Conservation (phyloP, 805 yeast genomes). For the Yarrowia deformans region DNA sequence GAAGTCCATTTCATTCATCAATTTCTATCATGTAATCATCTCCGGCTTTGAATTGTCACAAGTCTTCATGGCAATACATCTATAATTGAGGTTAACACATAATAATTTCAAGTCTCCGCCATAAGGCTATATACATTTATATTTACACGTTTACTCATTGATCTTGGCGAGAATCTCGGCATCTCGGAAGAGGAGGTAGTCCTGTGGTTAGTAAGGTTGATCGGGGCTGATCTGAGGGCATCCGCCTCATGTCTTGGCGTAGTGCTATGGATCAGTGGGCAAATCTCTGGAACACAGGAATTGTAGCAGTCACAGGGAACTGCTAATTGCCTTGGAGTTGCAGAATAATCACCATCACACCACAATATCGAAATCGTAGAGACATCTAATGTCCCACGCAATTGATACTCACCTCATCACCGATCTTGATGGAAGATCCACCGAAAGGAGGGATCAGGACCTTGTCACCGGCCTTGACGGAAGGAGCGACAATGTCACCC, state of each 20-base stretch:
- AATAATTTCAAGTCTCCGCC: conserved; percentile 7
- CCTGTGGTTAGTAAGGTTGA: conserved; percentile 42
- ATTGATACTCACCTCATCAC: conserved; percentile 60
- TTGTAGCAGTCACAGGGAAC: neutral
- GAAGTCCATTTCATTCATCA: neutral
- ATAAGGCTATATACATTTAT: conserved; percentile 36
- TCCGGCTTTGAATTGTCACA: no score
- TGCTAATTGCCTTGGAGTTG: neutral
- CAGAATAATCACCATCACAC: neutral
- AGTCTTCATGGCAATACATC: neutral
- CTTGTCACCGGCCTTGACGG: conserved; percentile 88
- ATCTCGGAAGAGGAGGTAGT: conserved; percentile 80
- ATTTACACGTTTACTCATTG: conserved; percentile 41
- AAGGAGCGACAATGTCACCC: conserved; percentile 75
- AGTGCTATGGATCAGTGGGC: neutral
- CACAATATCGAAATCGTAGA: no score
- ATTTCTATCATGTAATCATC: no score
- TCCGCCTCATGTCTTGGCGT: neutral
- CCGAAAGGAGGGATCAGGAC: conserved; percentile 95
- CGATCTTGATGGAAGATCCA: conserved; percentile 86
- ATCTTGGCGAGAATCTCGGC: conserved; percentile 94
- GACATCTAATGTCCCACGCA: neutral
- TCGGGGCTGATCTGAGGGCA: conserved; percentile 9
- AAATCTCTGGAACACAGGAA: neutral
- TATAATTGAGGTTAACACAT: neutral